A percentile compares a stretch with the other conserved stretches of the same genome.
These are phyloP conservation scores for Tetrapisispora phaffii DNA, from an alignment of 805 yeast genomes.

Conservation along the genomic window DNA sequence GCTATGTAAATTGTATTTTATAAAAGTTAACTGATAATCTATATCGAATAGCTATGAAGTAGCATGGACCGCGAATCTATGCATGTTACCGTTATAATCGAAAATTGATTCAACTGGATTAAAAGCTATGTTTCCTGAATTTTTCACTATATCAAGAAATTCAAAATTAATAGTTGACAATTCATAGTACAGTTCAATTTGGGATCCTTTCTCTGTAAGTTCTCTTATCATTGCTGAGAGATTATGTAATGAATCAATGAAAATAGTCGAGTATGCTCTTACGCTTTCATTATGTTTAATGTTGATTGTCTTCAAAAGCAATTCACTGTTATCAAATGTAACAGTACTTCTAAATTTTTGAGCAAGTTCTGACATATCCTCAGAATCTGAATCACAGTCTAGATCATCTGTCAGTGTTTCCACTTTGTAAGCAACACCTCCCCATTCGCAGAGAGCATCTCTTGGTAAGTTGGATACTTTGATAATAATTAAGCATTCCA, in stretches of 20 bases:
- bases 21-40: too few relatives aligned
- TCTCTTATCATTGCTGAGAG: conserved; percentile 3
- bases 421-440: conserved; percentile 46
- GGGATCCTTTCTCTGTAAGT: conserved; percentile 1
- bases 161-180: background rate
- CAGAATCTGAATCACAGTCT: background rate
- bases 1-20: too few relatives aligned
- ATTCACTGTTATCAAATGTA: too few relatives aligned
- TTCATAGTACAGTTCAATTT: conserved; percentile 15
- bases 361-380: background rate
- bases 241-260: conserved; percentile 9
- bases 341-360: background rate
- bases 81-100: conserved; percentile 15
- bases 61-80: conserved; percentile 15
- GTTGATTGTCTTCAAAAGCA: background rate
- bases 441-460: conserved; percentile 64
- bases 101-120: conserved; percentile 23
- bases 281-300: conserved; percentile 3
- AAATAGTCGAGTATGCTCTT: conserved; percentile 15
- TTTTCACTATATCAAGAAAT: background rate
- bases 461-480: conserved; percentile 52
- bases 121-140: conserved; percentile 12
- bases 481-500: conserved; percentile 37
- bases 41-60: background rate
- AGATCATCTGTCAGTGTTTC: conserved; percentile 29